These are phyloP conservation scores for Pythium myriotylum DNA, from an alignment of 352 stramenopile species.

Conservation along the genomic window DNA sequence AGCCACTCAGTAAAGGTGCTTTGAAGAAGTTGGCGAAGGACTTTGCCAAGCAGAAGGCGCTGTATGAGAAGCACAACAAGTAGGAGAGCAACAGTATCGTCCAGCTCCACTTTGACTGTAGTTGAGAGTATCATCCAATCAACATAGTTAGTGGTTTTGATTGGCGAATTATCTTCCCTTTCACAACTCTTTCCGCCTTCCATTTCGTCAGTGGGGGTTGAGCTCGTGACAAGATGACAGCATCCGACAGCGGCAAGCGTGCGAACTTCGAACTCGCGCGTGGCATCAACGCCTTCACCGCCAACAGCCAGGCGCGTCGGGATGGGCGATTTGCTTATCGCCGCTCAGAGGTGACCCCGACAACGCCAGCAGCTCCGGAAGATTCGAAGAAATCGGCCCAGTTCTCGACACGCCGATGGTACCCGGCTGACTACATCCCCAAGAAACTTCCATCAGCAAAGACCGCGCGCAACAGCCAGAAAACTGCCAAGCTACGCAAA, in stretches of 20 bases:
- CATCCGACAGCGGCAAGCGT: slow-evolving; percentile 32
- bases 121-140: too few species aligned
- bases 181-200: not conserved
- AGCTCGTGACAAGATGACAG: not conserved
- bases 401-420: slow-evolving; percentile 45
- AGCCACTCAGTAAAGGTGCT: slow-evolving; percentile 94
- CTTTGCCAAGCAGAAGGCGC: slow-evolving; percentile 94
- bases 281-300: slow-evolving; percentile 73
- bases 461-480: slow-evolving; percentile 74
- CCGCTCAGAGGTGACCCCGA: slow-evolving; percentile 7
- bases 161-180: not conserved
- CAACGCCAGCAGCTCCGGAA: slow-evolving; percentile 9
- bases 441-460: slow-evolving; percentile 67
- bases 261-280: slow-evolving; percentile 64
- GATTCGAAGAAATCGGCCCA: slow-evolving; percentile 7
- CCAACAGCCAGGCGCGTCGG: slow-evolving; percentile 58
- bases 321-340: slow-evolving; percentile 55
- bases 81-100: not conserved
- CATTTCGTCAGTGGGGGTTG: not conserved
- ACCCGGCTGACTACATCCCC: slow-evolving; percentile 68
- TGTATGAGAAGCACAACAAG: slow-evolving; percentile 78
- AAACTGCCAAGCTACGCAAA: slow-evolving; percentile 93
- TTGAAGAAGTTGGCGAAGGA: slow-evolving; percentile 98
- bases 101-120: not conserved
- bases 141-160: not conserved